These are phyloP conservation scores for Oryza brachyantha DNA, from an alignment of 176 grass and related monocot genomes.

Conservation along the genomic window DNA sequence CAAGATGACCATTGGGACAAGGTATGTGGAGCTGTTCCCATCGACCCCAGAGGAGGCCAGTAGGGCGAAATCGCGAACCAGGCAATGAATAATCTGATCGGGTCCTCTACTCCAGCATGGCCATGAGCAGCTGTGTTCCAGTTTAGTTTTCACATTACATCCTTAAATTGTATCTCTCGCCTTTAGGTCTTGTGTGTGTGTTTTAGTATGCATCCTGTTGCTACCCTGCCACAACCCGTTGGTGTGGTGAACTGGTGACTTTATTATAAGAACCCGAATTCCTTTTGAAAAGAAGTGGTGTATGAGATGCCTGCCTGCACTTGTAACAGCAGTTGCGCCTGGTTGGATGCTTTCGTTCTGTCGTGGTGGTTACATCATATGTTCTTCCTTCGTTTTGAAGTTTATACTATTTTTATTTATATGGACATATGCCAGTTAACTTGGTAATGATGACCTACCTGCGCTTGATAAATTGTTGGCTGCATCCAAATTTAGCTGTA, in stretches of 20 bases:
- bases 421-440: background rate
- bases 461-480: no score
- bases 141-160: conserved; percentile 5
- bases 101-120: background rate
- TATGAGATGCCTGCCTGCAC: background rate
- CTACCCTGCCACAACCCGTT: background rate
- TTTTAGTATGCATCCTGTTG: conserved; percentile 9
- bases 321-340: background rate
- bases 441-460: background rate
- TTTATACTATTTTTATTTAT: no score
- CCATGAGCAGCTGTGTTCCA: background rate
- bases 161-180: background rate
- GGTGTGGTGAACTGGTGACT: conserved; percentile 1
- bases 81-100: conserved; percentile 35
- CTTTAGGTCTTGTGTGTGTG: conserved; percentile 2
- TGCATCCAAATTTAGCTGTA: background rate
- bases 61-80: conserved; percentile 55
- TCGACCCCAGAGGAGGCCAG: conserved; percentile 61
- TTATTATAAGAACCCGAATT: conserved; percentile 14
- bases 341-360: background rate
- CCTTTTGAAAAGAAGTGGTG: background rate
- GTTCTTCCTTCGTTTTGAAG: no score
- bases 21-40: conserved; percentile 91
- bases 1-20: conserved; percentile 90
- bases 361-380: no score